Evolutionary conservation across 495 filamentous ascomycete species (phyloP).

Genomic region (Xylaria scruposa): DNA sequence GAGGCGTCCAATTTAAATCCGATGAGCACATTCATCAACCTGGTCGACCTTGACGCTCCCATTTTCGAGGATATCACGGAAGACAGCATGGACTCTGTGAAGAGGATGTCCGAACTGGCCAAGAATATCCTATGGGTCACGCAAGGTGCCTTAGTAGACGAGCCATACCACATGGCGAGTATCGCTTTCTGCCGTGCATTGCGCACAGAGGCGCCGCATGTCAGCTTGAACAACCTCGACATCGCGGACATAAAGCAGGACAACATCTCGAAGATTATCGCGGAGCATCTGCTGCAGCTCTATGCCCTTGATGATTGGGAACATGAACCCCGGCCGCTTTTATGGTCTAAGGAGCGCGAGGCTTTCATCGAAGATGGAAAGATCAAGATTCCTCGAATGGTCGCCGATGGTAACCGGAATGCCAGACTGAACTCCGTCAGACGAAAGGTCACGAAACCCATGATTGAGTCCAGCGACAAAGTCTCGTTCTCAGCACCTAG

Average conservation of each 20-base stretch:
- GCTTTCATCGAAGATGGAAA: conserved; percentile 30
- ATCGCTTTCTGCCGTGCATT: conserved; percentile 29
- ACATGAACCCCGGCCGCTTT: conserved; percentile 12
- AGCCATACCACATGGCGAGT: conserved; percentile 31
- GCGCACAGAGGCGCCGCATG: conserved; percentile 31
- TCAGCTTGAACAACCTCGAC: conserved; percentile 43
- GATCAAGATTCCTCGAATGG: conserved; percentile 4
- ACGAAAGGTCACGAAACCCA: not conserved
- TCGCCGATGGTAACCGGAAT: not conserved
- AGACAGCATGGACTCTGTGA: conserved; percentile 32
- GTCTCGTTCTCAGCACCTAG: not conserved
- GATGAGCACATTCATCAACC: conserved; percentile 43
- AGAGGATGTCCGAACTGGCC: conserved; percentile 43
- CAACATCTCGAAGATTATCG: conserved; percentile 11
- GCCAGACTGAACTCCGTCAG: conserved; percentile 7
- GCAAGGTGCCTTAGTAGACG: conserved; percentile 24
- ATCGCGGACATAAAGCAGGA: conserved; percentile 30
- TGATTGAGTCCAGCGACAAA: not conserved
- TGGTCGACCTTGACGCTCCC: conserved; percentile 50
- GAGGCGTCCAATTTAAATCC: conserved; percentile 21
- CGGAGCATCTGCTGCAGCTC: conserved; percentile 27
- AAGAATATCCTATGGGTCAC: conserved; percentile 55
- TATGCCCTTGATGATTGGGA: conserved; percentile 9
- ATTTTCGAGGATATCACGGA: conserved; percentile 42
- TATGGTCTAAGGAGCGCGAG: conserved; percentile 47